A percentile compares a stretch with the other conserved stretches of the same genome.
Conservation (phyloP, 352 stramenopile genomes). For the Phytophthora aleatoria region DNA sequence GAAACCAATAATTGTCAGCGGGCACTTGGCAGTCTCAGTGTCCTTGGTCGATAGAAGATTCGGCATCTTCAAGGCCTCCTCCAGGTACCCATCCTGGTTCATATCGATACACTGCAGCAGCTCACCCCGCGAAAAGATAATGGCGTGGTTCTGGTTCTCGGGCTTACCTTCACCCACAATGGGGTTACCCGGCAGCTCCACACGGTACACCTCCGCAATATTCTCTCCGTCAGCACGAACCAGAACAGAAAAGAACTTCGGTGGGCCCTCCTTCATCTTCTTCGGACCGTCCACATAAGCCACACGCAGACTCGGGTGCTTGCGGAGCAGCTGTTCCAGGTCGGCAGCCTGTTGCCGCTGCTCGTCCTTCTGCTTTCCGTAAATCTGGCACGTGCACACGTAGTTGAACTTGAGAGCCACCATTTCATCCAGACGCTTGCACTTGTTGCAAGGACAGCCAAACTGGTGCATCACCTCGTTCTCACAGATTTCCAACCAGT, state of each 20-base stretch:
- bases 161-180: constrained; percentile 90
- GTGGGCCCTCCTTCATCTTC: constrained; percentile 86
- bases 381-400: constrained; percentile 89
- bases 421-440: constrained; percentile 82
- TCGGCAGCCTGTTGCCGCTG: constrained; percentile 81
- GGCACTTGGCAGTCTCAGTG: constrained; percentile 60
- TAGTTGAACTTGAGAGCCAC: constrained; percentile 91
- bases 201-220: constrained; percentile 83
- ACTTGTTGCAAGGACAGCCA: constrained; percentile 85
- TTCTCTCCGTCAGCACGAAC: constrained; percentile 74
- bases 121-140: constrained; percentile 88
- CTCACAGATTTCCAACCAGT: constrained; percentile 90
- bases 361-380: constrained; percentile 87
- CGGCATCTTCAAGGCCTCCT: constrained; percentile 87
- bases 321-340: constrained; percentile 78
- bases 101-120: constrained; percentile 92
- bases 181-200: constrained; percentile 84
- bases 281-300: constrained; percentile 88
- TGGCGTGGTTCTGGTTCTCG: constrained; percentile 90
- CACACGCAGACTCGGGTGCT: constrained; percentile 77
- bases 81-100: constrained; percentile 89
- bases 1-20: constrained; percentile 87
- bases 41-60: constrained; percentile 89
- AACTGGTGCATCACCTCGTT: constrained; percentile 87
- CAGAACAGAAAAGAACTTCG: constrained; percentile 86